These are phyloP conservation scores for Mentha longifolia DNA, from an alignment of 257 asterid genomes.

Conservation along the genomic window DNA sequence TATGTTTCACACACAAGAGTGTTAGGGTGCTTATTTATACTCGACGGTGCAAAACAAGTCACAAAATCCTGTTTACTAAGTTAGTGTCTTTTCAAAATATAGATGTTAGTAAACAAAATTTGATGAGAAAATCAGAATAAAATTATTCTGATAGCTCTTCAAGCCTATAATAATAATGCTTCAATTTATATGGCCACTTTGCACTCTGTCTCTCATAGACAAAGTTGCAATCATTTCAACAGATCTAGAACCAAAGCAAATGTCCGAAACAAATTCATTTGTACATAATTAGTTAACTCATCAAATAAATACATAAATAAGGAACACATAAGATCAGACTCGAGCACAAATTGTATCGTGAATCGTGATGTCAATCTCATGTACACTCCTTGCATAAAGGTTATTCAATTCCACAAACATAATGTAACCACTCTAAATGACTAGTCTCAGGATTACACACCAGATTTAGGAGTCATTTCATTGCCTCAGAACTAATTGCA, in stretches of 20 bases:
- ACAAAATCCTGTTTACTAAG: background rate
- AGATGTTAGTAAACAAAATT: background rate
- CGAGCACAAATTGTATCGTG: background rate
- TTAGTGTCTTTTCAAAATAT: background rate
- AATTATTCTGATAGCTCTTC: background rate
- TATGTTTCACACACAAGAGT: background rate
- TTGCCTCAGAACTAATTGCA: background rate
- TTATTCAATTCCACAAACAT: conserved; percentile 22
- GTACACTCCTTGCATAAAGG: background rate
- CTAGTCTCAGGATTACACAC: background rate
- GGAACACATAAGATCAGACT: background rate
- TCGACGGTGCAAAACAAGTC: background rate
- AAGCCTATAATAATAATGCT: conserved; percentile 1
- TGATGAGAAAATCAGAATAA: background rate
- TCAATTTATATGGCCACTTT: background rate
- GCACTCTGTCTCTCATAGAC: conserved; percentile 1
- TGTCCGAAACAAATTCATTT: background rate
- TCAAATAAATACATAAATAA: background rate
- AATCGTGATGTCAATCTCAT: conserved; percentile 1
- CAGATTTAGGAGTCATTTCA: background rate
- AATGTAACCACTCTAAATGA: conserved; percentile 12
- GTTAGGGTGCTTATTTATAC: background rate
- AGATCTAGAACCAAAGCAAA: background rate
- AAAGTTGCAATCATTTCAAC: background rate
- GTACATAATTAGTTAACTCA: background rate